Evolutionary conservation across 148 eudicot genomes (phyloP).

Genomic region (Chenopodium berlandieri): DNA sequence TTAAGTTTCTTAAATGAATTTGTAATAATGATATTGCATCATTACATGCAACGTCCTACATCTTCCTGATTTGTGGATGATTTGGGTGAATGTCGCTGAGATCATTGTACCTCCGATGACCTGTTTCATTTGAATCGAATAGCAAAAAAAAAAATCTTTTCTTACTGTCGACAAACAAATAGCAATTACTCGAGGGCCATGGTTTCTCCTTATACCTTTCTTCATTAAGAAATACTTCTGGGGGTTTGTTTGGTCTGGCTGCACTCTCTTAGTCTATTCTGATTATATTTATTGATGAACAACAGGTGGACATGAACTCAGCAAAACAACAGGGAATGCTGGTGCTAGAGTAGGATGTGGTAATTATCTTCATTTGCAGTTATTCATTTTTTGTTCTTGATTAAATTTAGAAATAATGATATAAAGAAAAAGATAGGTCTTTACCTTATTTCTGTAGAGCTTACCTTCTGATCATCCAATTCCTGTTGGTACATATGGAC

Average conservation of each 20-base stretch:
- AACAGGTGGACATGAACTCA: slow-evolving; percentile 92
- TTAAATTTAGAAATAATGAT: neutral
- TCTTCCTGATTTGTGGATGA: neutral
- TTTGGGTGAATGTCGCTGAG: neutral
- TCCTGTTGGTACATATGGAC: neutral
- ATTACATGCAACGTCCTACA: neutral
- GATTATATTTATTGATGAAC: slow-evolving; percentile 25
- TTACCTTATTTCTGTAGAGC: neutral
- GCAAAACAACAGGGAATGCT: slow-evolving; percentile 92
- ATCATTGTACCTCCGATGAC: neutral
- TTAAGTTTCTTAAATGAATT: neutral
- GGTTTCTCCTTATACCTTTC: neutral
- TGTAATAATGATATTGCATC: neutral
- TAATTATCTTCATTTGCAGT: slow-evolving; percentile 24
- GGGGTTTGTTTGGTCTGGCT: neutral
- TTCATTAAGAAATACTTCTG: neutral
- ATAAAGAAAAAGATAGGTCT: neutral
- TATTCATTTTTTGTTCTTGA: neutral
- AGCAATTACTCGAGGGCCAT: neutral
- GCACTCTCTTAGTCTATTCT: slow-evolving; percentile 12
- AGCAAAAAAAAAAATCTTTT: neutral
- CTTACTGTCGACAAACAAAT: neutral
- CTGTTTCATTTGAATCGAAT: neutral
- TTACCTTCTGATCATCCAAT: neutral
- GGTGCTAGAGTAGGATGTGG: slow-evolving; percentile 93